Conservation (phyloP, 306 rosid species). For the Cotoneaster glaucophyllus region DNA sequence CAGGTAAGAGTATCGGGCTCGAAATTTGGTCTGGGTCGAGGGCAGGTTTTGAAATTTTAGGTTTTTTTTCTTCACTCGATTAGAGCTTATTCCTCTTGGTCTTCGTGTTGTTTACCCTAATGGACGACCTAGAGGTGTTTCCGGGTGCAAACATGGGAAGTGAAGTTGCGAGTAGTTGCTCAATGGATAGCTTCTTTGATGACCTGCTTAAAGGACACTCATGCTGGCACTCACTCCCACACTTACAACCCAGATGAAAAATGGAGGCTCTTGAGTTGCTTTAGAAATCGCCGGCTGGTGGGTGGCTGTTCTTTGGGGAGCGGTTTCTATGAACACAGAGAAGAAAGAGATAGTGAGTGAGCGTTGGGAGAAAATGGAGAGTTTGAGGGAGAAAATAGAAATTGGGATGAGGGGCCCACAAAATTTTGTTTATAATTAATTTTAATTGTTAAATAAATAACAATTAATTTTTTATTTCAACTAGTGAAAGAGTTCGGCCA, state of each 20-base stretch:
- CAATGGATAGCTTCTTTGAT: conserved; percentile 84
- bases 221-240: conserved; percentile 90
- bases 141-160: conserved; percentile 52
- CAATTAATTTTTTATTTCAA: too few species aligned
- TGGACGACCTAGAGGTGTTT: conserved; percentile 83
- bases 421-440: too few species aligned
- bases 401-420: too few species aligned
- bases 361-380: too few species aligned
- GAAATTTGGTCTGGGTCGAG: not conserved
- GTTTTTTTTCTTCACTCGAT: not conserved
- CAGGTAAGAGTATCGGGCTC: not conserved
- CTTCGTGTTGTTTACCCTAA: conserved; percentile 15
- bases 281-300: too few species aligned
- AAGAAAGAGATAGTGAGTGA: too few species aligned
- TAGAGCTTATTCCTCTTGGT: not conserved
- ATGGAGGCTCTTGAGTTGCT: too few species aligned
- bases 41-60: not conserved
- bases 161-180: conserved; percentile 60
- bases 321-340: too few species aligned
- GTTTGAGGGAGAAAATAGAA: too few species aligned
- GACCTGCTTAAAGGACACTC: conserved; percentile 67
- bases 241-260: conserved; percentile 64
- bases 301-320: too few species aligned
- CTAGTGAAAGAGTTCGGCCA: too few species aligned
- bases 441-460: too few species aligned